phyloP scores from a whole-genome alignment of 2,329 filamentous ascomycete species.

The Chaetomiaceae sp. region DNA sequence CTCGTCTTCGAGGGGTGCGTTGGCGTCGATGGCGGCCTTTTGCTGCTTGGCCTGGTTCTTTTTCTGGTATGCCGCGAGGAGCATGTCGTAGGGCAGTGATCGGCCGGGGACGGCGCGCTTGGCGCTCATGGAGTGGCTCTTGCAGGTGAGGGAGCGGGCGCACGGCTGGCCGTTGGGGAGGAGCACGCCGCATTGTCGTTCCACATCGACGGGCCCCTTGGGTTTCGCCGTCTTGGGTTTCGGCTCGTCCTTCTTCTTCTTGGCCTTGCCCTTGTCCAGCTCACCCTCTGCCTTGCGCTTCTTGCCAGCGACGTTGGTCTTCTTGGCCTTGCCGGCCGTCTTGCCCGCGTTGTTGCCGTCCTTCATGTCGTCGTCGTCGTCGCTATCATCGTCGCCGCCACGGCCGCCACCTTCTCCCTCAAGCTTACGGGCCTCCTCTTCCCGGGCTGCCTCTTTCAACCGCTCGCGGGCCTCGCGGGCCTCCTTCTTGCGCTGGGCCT shows the following conservation, averaged over 20 bases:
- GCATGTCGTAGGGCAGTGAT: slow-evolving; percentile 87
- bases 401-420: slow-evolving; percentile 45
- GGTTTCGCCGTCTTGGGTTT: slow-evolving; percentile 80
- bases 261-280: slow-evolving; percentile 79
- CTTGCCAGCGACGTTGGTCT: slow-evolving; percentile 59
- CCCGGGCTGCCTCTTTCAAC: slow-evolving; percentile 57
- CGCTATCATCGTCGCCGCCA: slow-evolving; percentile 48
- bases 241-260: slow-evolving; percentile 93
- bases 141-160: slow-evolving; percentile 85
- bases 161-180: slow-evolving; percentile 82
- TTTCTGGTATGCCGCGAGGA: slow-evolving; percentile 85
- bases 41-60: slow-evolving; percentile 99
- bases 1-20: slow-evolving; percentile 83
- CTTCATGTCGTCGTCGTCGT: slow-evolving; percentile 45
- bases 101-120: slow-evolving; percentile 84
- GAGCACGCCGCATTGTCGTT: slow-evolving; percentile 86
- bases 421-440: slow-evolving; percentile 51
- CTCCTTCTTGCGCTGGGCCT: slow-evolving; percentile 72
- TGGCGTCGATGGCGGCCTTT: slow-evolving; percentile 91
- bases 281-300: slow-evolving; percentile 74
- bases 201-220: slow-evolving; percentile 90
- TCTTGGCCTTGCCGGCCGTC: slow-evolving; percentile 61
- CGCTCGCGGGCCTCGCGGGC: slow-evolving; percentile 66
- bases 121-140: slow-evolving; percentile 91
- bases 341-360: slow-evolving; percentile 35